phyloP scores from a whole-genome alignment of 495 filamentous ascomycete genomes.

The Annulohypoxylon bovei region DNA sequence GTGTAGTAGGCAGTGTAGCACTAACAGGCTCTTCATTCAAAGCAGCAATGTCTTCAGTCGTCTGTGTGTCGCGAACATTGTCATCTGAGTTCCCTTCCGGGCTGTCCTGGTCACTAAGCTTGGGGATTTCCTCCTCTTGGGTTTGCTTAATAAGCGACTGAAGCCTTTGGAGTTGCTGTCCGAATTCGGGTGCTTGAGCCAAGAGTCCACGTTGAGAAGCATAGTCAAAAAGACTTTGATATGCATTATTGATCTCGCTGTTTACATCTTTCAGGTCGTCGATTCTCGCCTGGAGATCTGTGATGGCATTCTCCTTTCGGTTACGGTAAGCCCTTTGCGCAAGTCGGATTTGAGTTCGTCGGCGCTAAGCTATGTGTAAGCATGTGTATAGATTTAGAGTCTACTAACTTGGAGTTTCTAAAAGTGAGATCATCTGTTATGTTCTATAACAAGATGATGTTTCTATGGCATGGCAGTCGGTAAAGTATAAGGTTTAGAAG shows the following conservation, averaged over 20 bases:
- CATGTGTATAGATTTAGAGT: slow-evolving; percentile 14
- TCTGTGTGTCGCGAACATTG: not conserved
- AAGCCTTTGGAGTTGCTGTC: slow-evolving; percentile 54
- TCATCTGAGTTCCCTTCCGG: slow-evolving; percentile 32
- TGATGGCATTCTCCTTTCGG: slow-evolving; percentile 83
- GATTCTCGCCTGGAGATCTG: slow-evolving; percentile 74
- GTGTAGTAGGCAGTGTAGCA: not conserved
- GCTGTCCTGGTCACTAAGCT: slow-evolving; percentile 12
- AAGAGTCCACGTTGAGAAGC: slow-evolving; percentile 61
- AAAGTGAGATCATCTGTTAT: not conserved
- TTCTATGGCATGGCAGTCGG: not conserved
- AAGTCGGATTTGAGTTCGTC: slow-evolving; percentile 86
- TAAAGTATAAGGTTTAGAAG: slow-evolving; percentile 6
- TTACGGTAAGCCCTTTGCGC: slow-evolving; percentile 87
- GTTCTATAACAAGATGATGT: not conserved
- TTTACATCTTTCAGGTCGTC: slow-evolving; percentile 71
- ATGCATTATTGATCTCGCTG: slow-evolving; percentile 77
- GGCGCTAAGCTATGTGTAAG: slow-evolving; percentile 64
- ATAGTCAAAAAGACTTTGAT: slow-evolving; percentile 74
- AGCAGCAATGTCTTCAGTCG: not conserved
- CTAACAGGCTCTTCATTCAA: not conserved
- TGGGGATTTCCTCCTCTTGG: slow-evolving; percentile 42
- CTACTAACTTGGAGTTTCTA: slow-evolving; percentile 1
- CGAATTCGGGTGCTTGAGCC: slow-evolving; percentile 61
- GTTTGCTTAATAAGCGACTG: slow-evolving; percentile 44